Evolutionary conservation across 108 stramenopile species (phyloP), one percentile per base, ranked within the genome.

Genomic region (Stephanodiscus minutulus): DNA sequence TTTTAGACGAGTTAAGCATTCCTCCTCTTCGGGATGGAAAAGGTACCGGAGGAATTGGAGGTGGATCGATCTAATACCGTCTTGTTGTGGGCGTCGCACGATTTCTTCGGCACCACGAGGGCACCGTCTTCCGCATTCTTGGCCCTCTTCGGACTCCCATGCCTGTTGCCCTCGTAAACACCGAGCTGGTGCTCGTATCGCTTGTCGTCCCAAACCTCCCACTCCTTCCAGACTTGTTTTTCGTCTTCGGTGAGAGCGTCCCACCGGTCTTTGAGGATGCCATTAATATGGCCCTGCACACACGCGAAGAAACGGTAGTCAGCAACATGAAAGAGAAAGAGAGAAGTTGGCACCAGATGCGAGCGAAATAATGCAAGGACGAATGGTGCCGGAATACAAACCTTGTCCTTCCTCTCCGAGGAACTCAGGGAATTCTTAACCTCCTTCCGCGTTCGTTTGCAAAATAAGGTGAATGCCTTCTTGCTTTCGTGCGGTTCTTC

Each of bases 401-500:
- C 85, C 77, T 92, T 95, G 61, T 95, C 70, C 39, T 90, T 88
- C 27, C 90, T 84, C 12, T 82, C 75, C 21, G 63, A 74, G 4
- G 87, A 73, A 58, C 59, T 58, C 52, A 95, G 57, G 1, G 89
- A 83, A 44, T 66, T 70, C 72, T 95, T 95, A 13, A 92, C 86
- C 47, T 86, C 85, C 56, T 81, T 87, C 17, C 94, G 74, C 3
- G 77, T 88, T 12, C 61, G 39, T 11, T 76, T 82, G 61, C 94
- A 95, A 71, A 91, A 95, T 5, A 87, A 82, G 24, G 94, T 89
- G 72, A 95, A 95, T 21, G 94, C 87, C 59, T 90, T 92, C 63
- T 87, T 91, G 60, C 77, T 72, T 57, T 89, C 88, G 28, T 71
- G 73, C 1, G 94, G 94, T 39, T 77, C 76, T 73, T 87, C 90